A percentile compares a stretch with the other conserved stretches of the same genome.
Evolutionary conservation across 768 basidiomycete species (phyloP).

Genomic region (Auricularia sp.): DNA sequence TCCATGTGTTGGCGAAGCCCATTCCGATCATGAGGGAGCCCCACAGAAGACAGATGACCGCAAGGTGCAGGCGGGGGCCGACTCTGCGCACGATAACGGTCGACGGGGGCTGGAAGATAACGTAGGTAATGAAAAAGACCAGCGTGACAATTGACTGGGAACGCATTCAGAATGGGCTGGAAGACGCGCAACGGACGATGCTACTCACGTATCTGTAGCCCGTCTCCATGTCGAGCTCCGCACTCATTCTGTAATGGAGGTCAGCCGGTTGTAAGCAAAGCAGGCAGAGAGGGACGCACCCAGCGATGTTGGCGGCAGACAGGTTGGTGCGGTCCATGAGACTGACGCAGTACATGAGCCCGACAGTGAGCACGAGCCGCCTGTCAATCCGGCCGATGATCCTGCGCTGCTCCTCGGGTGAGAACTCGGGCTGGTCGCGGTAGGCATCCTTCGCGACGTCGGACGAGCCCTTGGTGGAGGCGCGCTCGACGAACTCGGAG

Average conservation of each 20-base stretch:
- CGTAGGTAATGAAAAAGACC: conserved; percentile 21
- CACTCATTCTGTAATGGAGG: not conserved
- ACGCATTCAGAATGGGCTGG: too few relatives aligned
- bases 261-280: not conserved
- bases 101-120: conserved; percentile 4
- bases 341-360: not conserved
- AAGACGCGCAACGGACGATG: too few relatives aligned
- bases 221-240: not conserved
- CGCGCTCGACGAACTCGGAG: not conserved
- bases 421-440: not conserved
- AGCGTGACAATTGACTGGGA: conserved; percentile 17
- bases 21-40: conserved; percentile 19
- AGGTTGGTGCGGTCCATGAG: not conserved
- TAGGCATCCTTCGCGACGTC: too few relatives aligned
- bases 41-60: conserved; percentile 11
- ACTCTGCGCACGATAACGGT: not conserved
- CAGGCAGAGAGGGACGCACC: not conserved
- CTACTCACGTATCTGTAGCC: not conserved
- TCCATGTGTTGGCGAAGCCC: conserved; percentile 20
- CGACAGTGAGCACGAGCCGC: not conserved
- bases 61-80: not conserved
- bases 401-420: not conserved
- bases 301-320: not conserved
- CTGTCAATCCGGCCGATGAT: not conserved
- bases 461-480: too few relatives aligned